Percentiles rank a stretch among this genome's conserved stretches.
Conservation (phyloP, 495 filamentous ascomycete species). For the Tuber umbilicatum region DNA sequence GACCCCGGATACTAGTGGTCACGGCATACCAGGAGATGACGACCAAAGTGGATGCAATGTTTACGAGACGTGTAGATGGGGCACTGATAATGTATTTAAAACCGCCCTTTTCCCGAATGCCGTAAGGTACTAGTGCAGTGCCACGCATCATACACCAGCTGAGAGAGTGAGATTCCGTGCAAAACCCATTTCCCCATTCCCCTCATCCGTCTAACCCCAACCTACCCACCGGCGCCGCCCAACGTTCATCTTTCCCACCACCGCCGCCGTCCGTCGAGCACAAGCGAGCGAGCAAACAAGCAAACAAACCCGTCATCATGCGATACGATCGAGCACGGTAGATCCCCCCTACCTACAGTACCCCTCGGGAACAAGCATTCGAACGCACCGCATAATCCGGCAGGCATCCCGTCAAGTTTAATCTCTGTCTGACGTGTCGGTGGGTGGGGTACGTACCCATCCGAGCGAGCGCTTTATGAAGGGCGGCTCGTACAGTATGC, state of each 20-base stretch:
- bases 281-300: background rate
- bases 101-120: background rate
- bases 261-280: background rate
- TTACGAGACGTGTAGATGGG: background rate
- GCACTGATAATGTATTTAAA: background rate
- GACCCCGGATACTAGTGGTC: background rate
- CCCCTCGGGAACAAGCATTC: background rate
- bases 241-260: background rate
- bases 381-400: background rate
- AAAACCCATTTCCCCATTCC: background rate
- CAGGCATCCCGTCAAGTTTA: background rate
- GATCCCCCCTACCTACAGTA: background rate
- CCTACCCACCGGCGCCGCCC: background rate
- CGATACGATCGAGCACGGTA: background rate
- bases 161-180: background rate
- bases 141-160: background rate
- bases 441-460: background rate
- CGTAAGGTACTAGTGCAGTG: too few species aligned
- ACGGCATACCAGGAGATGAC: background rate
- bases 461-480: background rate
- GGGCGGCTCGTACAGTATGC: background rate
- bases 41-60: background rate
- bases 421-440: background rate
- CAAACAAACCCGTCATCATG: background rate
- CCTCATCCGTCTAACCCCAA: background rate